These are phyloP conservation scores for Pseudogymnoascus sp. DNA, from an alignment of 2,329 filamentous ascomycete genomes.

Conservation along the genomic window DNA sequence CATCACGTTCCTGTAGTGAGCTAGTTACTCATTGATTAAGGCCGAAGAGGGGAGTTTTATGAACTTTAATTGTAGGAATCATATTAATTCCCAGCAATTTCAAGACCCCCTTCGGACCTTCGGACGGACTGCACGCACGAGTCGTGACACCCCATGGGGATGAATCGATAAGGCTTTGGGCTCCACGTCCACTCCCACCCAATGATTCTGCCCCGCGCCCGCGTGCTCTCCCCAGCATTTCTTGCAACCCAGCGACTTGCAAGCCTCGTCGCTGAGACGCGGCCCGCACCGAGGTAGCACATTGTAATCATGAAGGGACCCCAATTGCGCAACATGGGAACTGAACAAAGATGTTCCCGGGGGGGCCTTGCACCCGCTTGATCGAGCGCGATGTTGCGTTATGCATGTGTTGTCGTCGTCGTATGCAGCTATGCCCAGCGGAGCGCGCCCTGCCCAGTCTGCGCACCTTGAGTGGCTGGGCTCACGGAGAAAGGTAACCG, in stretches of 20 bases:
- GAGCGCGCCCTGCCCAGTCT: background rate
- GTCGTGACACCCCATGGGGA: constrained; percentile 4
- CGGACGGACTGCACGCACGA: background rate
- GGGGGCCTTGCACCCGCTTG: background rate
- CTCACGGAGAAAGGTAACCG: background rate
- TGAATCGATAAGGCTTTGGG: constrained; percentile 4
- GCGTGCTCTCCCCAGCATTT: constrained; percentile 5
- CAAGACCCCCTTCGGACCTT: background rate
- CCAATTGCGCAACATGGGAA: background rate
- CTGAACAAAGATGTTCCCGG: background rate
- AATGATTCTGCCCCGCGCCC: background rate
- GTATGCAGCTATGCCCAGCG: constrained; percentile 5
- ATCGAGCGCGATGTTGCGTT: background rate
- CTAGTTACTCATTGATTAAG: background rate
- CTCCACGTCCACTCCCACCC: background rate
- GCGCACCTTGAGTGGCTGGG: background rate
- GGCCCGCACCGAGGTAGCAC: constrained; percentile 6
- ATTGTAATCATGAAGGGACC: background rate
- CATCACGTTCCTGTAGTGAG: background rate
- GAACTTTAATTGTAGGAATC: background rate
- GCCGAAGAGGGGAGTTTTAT: background rate
- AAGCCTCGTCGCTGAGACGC: constrained; percentile 2
- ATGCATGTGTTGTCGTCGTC: constrained; percentile 7
- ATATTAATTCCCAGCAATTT: background rate
- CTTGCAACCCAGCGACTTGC: background rate